These are phyloP conservation scores for Linnemannia exigua DNA, from an alignment of 192 early-diverging fungal species.

Conservation along the genomic window DNA sequence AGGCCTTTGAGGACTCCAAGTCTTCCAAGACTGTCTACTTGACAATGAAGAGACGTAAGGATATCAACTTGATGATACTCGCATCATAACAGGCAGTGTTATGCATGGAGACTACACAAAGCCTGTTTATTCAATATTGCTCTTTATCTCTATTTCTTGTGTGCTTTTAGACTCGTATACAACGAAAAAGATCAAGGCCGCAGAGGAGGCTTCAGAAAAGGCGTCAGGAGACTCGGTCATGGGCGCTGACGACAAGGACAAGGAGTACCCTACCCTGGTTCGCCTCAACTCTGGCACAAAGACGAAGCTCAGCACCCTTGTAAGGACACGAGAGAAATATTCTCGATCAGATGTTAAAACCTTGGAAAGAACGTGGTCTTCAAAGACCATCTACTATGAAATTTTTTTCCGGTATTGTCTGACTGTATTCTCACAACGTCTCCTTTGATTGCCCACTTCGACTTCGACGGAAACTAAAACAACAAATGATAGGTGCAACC, in stretches of 20 bases:
- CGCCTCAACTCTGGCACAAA: conserved; percentile 36
- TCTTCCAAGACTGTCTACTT: conserved; percentile 41
- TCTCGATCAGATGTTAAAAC: too few species aligned
- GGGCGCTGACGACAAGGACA: conserved; percentile 28
- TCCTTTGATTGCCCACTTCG: background rate
- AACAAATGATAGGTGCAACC: conserved; percentile 56
- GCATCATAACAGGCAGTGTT: too few species aligned
- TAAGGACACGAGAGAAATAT: conserved; percentile 5
- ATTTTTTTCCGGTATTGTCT: background rate
- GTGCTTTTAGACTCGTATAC: conserved; percentile 30
- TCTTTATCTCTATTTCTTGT: background rate
- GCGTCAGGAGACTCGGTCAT: conserved; percentile 39
- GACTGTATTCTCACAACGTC: background rate
- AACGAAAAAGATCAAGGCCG: conserved; percentile 47
- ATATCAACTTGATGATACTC: background rate
- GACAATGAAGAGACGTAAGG: conserved; percentile 54
- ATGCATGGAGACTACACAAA: too few species aligned
- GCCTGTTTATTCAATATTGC: too few species aligned
- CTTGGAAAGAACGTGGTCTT: too few species aligned
- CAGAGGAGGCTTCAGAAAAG: conserved; percentile 23
- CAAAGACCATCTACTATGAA: too few species aligned
- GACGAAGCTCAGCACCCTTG: conserved; percentile 46
- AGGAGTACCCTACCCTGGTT: conserved; percentile 50
- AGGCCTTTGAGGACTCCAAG: conserved; percentile 55
- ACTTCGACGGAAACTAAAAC: background rate